These are phyloP conservation scores for Suillus weaverae DNA, from an alignment of 768 basidiomycete species.

Conservation along the genomic window DNA sequence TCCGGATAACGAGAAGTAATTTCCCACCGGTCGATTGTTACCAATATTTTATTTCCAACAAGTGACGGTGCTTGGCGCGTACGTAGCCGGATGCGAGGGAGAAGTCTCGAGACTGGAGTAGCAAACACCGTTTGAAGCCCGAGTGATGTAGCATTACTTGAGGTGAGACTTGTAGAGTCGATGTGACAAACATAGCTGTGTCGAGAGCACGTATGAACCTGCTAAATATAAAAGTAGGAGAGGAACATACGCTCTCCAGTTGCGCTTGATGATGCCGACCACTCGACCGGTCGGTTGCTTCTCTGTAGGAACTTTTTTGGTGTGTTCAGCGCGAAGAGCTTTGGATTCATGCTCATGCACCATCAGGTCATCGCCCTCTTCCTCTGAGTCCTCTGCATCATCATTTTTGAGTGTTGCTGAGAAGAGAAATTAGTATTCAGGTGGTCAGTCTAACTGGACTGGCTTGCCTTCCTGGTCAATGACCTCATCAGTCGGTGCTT, in stretches of 20 bases:
- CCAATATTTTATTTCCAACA: constrained; percentile 91
- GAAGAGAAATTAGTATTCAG: constrained; percentile 8
- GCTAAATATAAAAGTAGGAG: neutral
- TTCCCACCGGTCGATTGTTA: constrained; percentile 94
- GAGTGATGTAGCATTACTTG: constrained; percentile 73
- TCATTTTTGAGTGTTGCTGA: constrained; percentile 85
- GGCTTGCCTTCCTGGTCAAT: constrained; percentile 85
- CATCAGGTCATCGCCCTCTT: constrained; percentile 49
- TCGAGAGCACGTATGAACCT: neutral
- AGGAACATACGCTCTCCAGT: constrained; percentile 86
- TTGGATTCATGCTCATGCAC: constrained; percentile 41
- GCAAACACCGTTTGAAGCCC: constrained; percentile 92
- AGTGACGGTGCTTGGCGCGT: constrained; percentile 92
- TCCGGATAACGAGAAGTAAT: constrained; percentile 87
- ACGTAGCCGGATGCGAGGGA: constrained; percentile 91
- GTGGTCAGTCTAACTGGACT: neutral
- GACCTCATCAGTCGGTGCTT: constrained; percentile 87
- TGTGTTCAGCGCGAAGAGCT: constrained; percentile 27
- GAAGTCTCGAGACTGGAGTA: constrained; percentile 84
- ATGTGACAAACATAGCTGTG: constrained; percentile 91
- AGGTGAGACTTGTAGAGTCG: constrained; percentile 84
- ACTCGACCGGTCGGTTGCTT: constrained; percentile 90
- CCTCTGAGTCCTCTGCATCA: constrained; percentile 74
- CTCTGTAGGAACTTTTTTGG: constrained; percentile 43
- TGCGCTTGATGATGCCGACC: constrained; percentile 90